Evolutionary conservation across 139 green algal species (phyloP).

Genomic region (Picochlorum sp.): DNA sequence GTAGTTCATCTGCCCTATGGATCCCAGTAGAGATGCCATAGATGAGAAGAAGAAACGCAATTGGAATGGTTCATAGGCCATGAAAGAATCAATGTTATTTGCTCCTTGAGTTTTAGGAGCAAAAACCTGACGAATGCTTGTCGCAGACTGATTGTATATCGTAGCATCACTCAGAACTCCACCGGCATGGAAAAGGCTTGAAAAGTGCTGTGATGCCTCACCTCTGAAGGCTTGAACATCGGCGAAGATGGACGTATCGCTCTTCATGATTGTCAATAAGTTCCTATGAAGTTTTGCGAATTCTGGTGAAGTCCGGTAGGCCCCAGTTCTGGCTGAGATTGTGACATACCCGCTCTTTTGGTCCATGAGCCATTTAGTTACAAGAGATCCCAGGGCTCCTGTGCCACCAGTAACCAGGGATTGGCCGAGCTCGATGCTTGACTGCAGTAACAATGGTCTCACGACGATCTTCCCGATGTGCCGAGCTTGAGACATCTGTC

Average conservation of each 20-base stretch:
- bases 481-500: constrained; percentile 63
- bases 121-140: constrained; percentile 19
- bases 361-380: constrained; percentile 24
- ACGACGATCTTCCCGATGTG: constrained; percentile 80
- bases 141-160: constrained; percentile 37
- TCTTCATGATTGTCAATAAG: constrained; percentile 19
- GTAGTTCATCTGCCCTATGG: constrained; percentile 59
- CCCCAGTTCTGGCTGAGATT: constrained; percentile 17
- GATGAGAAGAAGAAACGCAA: constrained; percentile 44
- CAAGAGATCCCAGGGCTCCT: constrained; percentile 18
- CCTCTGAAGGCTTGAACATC: not conserved
- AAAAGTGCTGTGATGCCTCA: not conserved
- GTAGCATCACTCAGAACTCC: constrained; percentile 62
- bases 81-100: not conserved
- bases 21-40: constrained; percentile 54
- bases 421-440: not conserved
- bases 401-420: constrained; percentile 8
- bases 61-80: constrained; percentile 9
- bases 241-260: constrained; percentile 11
- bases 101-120: constrained; percentile 42
- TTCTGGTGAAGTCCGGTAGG: not conserved
- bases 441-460: not conserved
- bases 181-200: constrained; percentile 45
- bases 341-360: constrained; percentile 14
- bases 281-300: not conserved